phyloP scores from a whole-genome alignment of 140 eudicot genomes.

The Cichorium intybus region DNA sequence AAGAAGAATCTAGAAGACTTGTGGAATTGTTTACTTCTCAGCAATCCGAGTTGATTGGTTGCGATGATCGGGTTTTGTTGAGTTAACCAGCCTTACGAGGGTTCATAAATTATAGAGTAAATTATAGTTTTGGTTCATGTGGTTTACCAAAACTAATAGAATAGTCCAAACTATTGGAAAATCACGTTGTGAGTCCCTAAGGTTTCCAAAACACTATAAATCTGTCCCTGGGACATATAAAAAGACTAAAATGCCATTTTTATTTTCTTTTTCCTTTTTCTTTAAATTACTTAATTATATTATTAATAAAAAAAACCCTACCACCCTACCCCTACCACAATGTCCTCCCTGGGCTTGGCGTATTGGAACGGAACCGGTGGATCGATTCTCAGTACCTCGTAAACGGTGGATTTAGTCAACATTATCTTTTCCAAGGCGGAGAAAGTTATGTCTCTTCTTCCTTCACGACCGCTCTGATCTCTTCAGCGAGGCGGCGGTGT shows the following conservation, averaged over 20 bases:
- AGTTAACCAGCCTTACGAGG: not conserved
- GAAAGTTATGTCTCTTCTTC: constrained; percentile 43
- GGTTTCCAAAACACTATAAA: no score
- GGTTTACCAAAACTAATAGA: no score
- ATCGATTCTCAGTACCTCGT: constrained; percentile 53
- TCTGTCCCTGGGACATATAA: no score
- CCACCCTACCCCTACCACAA: constrained; percentile 33
- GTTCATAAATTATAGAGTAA: not conserved
- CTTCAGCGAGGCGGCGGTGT: constrained; percentile 45
- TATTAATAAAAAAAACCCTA: no score
- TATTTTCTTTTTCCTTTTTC: no score
- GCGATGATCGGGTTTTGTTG: not conserved
- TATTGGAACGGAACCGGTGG: constrained; percentile 84
- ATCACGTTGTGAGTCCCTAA: no score
- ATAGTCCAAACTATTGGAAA: no score
- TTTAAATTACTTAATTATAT: no score
- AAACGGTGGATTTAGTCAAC: constrained; percentile 55
- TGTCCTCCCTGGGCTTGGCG: constrained; percentile 52
- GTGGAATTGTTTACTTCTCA: not conserved
- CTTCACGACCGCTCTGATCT: constrained; percentile 51
- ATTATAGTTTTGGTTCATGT: no score
- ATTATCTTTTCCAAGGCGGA: constrained; percentile 46
- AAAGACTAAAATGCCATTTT: no score
- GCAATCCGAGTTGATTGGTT: constrained; percentile 8
- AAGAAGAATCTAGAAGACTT: constrained; percentile 25